Evolutionary conservation across 2,329 filamentous ascomycete species (phyloP), one percentile per base, ranked within the genome.

Genomic region (Fusarium sp.): DNA sequence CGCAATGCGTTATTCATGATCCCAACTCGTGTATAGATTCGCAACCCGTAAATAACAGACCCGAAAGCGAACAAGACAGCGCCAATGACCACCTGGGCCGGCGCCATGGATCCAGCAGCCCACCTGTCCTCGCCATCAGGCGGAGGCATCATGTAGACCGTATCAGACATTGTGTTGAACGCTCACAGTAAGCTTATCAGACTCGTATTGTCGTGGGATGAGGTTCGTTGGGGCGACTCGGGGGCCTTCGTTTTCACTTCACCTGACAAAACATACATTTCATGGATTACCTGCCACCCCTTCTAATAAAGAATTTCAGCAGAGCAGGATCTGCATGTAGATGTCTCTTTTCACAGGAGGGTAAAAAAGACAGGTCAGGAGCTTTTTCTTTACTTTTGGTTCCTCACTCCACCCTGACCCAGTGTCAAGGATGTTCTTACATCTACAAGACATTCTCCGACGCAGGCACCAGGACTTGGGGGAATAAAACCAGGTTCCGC

Each of bases 101-200:
- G 57, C 6, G 62, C 70, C 42, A 66, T 63, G 4, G 36, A 70
- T 8, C 64, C 67, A 0, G 72, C 72, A n/a, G 67, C 66, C 72
- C 72, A 77, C 3, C 74, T 69, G 14, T 64, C 67, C 49, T 76
- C 63, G 27, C 61, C 60, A 4, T 42, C 20, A 5, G 74, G 74
- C 36, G 74, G 67, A 7, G 58, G 65, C 74, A 76, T 75, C 72
- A 76, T 76, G n/a, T 62, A 74, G 24, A n/a, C 62, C 2, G 64
- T 56, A n/a, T 63, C 57, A 14, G 44, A 22, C 74, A 76, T 76
- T 55, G 27, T 53, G 35, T 5, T 10, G 31, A 27, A n/a, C 20
- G 7, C 49, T 65, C 35, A 17, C 22, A 14, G 3, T 6, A 0
- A 12, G 2, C 8, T 16, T 62, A 24, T 14, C 24, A 35, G 20